Conservation (phyloP, 164 flowering plant genomes). For the Aristolochia fimbriata region DNA sequence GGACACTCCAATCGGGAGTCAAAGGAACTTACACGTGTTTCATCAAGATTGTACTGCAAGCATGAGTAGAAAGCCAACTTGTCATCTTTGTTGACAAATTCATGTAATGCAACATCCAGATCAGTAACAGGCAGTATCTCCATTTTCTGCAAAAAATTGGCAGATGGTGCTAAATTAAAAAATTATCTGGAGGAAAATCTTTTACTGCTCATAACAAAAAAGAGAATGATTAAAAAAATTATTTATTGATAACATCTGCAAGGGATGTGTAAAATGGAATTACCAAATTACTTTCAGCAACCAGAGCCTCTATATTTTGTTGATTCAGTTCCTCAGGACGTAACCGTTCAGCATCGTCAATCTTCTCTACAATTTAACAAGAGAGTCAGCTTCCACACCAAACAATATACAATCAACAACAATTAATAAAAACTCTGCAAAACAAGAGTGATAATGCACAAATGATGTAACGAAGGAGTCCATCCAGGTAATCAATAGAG, state of each 20-base stretch:
- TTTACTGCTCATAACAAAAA: neutral
- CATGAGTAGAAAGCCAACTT: constrained; percentile 83
- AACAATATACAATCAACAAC: too few species aligned
- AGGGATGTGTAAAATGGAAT: neutral
- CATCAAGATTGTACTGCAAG: constrained; percentile 73
- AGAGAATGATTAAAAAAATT: neutral
- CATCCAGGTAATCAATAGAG: too few species aligned
- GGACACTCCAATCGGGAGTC: neutral
- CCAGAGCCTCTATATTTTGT: constrained; percentile 94
- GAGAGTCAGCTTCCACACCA: neutral
- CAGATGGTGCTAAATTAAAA: neutral
- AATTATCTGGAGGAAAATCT: neutral
- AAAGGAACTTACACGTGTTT: constrained; percentile 72
- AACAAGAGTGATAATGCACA: too few species aligned
- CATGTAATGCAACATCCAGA: constrained; percentile 86
- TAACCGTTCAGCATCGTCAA: constrained; percentile 73
- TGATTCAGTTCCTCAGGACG: constrained; percentile 98
- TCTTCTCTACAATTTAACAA: constrained; percentile 34
- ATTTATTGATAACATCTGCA: neutral
- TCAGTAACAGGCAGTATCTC: constrained; percentile 95
- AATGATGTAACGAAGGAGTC: too few species aligned
- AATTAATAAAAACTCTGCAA: too few species aligned
- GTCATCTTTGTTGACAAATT: constrained; percentile 95
- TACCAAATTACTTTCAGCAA: constrained; percentile 96
- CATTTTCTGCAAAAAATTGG: constrained; percentile 73